A percentile compares a stretch with the other conserved stretches of the same genome.
Evolutionary conservation across 2,329 filamentous ascomycete genomes (phyloP).

Genomic region (Neopestalotiopsis clavispora): DNA sequence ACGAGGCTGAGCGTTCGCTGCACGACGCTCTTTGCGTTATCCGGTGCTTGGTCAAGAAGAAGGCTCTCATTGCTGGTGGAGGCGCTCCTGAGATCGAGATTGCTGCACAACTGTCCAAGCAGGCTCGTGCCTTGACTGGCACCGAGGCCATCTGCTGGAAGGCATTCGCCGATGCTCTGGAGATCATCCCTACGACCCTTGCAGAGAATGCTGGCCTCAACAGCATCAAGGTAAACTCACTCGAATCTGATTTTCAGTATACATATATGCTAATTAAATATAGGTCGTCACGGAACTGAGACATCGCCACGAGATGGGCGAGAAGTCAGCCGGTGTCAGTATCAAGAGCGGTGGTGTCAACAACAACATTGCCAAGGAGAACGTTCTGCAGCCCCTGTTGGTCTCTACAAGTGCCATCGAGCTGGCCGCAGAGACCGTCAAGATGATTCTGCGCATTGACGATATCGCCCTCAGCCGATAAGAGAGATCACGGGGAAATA

Average conservation of each 20-base stretch:
- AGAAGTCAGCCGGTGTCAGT: slow-evolving; percentile 95
- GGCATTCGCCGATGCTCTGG: slow-evolving; percentile 96
- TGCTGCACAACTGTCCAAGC: slow-evolving; percentile 81
- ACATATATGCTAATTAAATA: not conserved
- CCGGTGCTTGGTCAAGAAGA: slow-evolving; percentile 98
- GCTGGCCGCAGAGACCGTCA: slow-evolving; percentile 96
- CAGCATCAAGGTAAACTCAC: slow-evolving; percentile 78
- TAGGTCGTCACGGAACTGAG: slow-evolving; percentile 85
- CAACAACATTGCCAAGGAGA: slow-evolving; percentile 95
- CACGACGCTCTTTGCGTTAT: slow-evolving; percentile 98
- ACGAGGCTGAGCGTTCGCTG: slow-evolving; percentile 94
- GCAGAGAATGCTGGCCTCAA: slow-evolving; percentile 98
- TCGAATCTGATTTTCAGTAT: not conserved
- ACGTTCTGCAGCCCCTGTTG: slow-evolving; percentile 92
- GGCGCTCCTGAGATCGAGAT: slow-evolving; percentile 98
- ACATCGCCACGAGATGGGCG: slow-evolving; percentile 91
- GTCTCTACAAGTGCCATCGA: slow-evolving; percentile 98
- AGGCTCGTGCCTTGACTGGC: slow-evolving; percentile 81
- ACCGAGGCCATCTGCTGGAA: slow-evolving; percentile 99
- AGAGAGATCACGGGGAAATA: not conserved
- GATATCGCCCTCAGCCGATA: slow-evolving; percentile 69
- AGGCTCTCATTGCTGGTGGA: slow-evolving; percentile 96
- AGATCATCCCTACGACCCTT: slow-evolving; percentile 94
- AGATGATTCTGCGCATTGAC: slow-evolving; percentile 81
- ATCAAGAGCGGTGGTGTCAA: slow-evolving; percentile 98